These are phyloP conservation scores for Pelargonium citronellum DNA, from an alignment of 441 rosid genomes.

Conservation along the genomic window DNA sequence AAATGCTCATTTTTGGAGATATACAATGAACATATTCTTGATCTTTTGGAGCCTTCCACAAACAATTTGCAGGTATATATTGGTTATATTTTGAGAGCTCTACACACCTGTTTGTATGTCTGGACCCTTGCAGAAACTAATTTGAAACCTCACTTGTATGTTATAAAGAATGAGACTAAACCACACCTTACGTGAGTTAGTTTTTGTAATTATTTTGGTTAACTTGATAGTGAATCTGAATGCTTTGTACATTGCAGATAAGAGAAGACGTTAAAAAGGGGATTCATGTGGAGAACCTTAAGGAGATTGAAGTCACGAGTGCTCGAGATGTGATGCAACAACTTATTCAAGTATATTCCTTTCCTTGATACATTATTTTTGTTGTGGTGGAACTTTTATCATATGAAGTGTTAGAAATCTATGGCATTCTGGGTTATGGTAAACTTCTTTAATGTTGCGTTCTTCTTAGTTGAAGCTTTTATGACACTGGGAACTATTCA, in stretches of 20 bases:
- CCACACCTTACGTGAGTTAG: not conserved
- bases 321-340: conserved; percentile 90
- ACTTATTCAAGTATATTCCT: conserved; percentile 55
- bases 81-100: conserved; percentile 11
- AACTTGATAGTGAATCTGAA: not conserved
- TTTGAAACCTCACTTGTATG: not conserved
- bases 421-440: conserved; percentile 3
- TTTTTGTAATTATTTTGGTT: not conserved
- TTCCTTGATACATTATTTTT: conserved; percentile 7
- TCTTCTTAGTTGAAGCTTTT: not conserved
- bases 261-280: conserved; percentile 94
- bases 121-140: not conserved
- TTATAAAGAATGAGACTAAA: not conserved
- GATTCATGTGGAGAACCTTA: conserved; percentile 83
- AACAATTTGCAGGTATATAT: conserved; percentile 68
- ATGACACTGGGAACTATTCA: not conserved
- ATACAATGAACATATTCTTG: conserved; percentile 95
- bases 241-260: conserved; percentile 40
- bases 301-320: conserved; percentile 83
- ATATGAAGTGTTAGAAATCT: not conserved
- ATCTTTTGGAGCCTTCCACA: conserved; percentile 87
- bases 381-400: not conserved
- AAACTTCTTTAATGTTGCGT: not conserved
- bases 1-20: conserved; percentile 96
- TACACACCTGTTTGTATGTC: not conserved